Evolutionary conservation across 306 rosid genomes (phyloP).

Genomic region (Castanea mollissima): DNA sequence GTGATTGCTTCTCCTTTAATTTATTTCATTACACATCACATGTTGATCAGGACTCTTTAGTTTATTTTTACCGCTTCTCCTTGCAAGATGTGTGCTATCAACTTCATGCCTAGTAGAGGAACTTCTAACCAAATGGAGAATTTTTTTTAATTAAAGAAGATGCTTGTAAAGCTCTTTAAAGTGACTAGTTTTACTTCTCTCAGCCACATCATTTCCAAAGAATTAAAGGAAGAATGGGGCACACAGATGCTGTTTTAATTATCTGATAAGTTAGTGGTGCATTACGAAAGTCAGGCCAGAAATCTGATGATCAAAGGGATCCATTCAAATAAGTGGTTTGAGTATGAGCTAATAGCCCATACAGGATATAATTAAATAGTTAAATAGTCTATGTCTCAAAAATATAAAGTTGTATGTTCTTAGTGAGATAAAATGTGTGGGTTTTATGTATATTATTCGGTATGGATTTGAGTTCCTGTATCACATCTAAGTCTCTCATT

Average conservation of each 20-base stretch:
- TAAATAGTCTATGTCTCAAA: neutral
- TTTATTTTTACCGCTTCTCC: neutral
- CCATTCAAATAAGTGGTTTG: neutral
- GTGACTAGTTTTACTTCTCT: neutral
- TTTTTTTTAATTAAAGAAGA: neutral
- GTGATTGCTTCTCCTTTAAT: too few relatives aligned
- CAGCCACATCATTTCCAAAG: neutral
- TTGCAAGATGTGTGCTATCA: neutral
- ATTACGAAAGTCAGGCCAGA: neutral
- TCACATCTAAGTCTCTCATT: neutral
- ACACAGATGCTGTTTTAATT: neutral
- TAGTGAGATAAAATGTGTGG: neutral
- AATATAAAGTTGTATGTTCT: neutral
- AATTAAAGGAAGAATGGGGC: neutral
- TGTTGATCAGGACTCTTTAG: conserved; percentile 1
- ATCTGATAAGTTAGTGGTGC: neutral
- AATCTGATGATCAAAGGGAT: neutral
- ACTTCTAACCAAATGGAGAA: neutral
- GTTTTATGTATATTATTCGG: neutral
- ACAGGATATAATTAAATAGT: neutral
- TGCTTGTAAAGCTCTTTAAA: neutral
- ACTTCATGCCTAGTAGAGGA: neutral
- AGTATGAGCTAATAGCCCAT: neutral
- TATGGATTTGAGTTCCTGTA: neutral
- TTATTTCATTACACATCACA: neutral